These are phyloP conservation scores for Pleodorina starrii DNA, from an alignment of 139 green algal genomes.

Conservation along the genomic window DNA sequence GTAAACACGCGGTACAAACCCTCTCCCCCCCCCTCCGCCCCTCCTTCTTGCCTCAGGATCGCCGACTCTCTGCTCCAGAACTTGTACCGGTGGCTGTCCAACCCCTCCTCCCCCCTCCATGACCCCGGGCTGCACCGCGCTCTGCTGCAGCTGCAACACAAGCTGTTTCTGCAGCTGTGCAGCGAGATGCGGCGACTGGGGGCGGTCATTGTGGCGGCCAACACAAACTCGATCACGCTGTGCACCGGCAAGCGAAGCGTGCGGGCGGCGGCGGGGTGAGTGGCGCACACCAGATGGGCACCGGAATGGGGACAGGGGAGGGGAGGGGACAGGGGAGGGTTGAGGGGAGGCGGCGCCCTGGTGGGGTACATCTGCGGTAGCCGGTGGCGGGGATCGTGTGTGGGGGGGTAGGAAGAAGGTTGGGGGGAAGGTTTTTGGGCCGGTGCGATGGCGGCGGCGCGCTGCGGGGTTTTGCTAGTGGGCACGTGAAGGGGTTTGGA, in stretches of 20 bases:
- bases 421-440: too few species aligned
- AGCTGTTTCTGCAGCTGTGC: conserved; percentile 74
- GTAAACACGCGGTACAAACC: not conserved
- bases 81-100: conserved; percentile 91
- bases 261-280: conserved; percentile 76
- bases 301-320: too few species aligned
- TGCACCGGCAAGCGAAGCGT: conserved; percentile 88
- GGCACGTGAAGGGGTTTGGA: too few species aligned
- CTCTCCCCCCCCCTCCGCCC: not conserved
- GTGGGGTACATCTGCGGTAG: too few species aligned
- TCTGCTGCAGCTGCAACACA: conserved; percentile 82
- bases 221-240: conserved; percentile 84
- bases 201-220: conserved; percentile 87
- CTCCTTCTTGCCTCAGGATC: conserved; percentile 21
- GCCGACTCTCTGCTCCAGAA: conserved; percentile 83
- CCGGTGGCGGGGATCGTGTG: too few species aligned
- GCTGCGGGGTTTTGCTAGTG: too few species aligned
- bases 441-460: too few species aligned
- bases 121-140: conserved; percentile 80
- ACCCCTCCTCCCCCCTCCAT: conserved; percentile 71
- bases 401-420: too few species aligned
- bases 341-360: too few species aligned
- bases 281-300: too few species aligned
- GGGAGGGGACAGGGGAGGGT: not conserved
- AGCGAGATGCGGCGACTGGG: conserved; percentile 80